A percentile compares a stretch with the other conserved stretches of the same genome.
Conservation (phyloP, 306 rosid species). For the Gynostemma pentaphyllum region DNA sequence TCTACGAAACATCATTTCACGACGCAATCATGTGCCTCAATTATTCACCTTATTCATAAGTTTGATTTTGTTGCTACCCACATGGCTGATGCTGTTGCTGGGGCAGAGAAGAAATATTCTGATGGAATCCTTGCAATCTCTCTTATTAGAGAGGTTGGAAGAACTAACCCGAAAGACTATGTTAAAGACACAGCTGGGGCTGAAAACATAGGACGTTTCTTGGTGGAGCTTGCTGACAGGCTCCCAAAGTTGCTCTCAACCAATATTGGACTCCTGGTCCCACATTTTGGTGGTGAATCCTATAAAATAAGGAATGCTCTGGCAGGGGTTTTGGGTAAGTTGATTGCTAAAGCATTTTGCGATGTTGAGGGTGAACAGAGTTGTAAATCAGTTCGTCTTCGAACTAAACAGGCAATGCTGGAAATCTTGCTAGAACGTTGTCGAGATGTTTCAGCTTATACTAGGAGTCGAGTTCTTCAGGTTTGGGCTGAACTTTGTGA, state of each 20-base stretch:
- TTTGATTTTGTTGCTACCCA: slow-evolving; percentile 79
- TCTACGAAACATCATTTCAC: slow-evolving; percentile 77
- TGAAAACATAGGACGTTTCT: slow-evolving; percentile 81
- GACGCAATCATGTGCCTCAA: slow-evolving; percentile 79
- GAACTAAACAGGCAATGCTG: slow-evolving; percentile 95
- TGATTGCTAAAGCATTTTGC: slow-evolving; percentile 65
- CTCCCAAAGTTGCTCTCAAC: slow-evolving; percentile 73
- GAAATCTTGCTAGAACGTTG: slow-evolving; percentile 94
- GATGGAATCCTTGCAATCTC: slow-evolving; percentile 78
- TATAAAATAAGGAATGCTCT: slow-evolving; percentile 92
- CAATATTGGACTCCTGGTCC: slow-evolving; percentile 79
- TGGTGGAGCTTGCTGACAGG: slow-evolving; percentile 85
- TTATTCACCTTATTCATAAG: slow-evolving; percentile 79
- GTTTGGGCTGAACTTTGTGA: slow-evolving; percentile 96
- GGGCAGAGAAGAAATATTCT: slow-evolving; percentile 69
- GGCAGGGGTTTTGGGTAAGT: slow-evolving; percentile 76
- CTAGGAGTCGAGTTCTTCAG: slow-evolving; percentile 92
- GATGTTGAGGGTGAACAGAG: slow-evolving; percentile 75
- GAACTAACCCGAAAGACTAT: slow-evolving; percentile 83
- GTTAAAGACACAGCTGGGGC: slow-evolving; percentile 81
- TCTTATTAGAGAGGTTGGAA: slow-evolving; percentile 80
- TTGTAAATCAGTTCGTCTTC: slow-evolving; percentile 64
- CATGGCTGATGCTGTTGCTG: slow-evolving; percentile 73
- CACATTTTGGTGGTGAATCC: slow-evolving; percentile 95
- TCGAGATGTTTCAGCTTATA: slow-evolving; percentile 95